phyloP scores from a whole-genome alignment of 805 yeast species.

The Groenewaldozyma salmanticensis region DNA sequence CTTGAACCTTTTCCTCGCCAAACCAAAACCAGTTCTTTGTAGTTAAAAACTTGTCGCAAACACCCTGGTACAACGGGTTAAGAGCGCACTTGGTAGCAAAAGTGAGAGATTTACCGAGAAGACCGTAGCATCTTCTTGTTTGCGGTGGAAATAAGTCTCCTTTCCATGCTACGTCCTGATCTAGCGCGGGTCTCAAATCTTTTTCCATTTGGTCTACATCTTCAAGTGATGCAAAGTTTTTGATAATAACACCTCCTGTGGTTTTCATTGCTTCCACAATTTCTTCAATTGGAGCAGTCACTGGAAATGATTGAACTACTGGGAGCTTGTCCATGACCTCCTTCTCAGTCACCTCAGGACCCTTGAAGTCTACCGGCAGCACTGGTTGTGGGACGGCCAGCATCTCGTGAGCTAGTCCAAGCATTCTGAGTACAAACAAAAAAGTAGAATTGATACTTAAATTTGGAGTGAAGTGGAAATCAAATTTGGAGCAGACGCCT shows the following conservation, averaged over 20 bases:
- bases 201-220: conserved; percentile 3
- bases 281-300: conserved; percentile 3
- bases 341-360: no score
- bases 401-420: no score
- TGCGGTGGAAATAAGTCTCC: conserved; percentile 5
- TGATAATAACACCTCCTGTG: conserved; percentile 5
- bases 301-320: no score
- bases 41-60: conserved; percentile 1
- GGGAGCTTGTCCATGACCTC: no score
- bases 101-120: conserved; percentile 4
- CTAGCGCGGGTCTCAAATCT: conserved; percentile 5
- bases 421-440: no score
- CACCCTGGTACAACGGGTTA: neutral
- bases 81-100: conserved; percentile 1
- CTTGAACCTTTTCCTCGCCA: conserved; percentile 3
- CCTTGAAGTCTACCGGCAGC: no score
- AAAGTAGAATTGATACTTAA: no score
- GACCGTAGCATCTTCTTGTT: conserved; percentile 2
- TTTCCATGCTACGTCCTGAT: conserved; percentile 4
- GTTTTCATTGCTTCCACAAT: neutral
- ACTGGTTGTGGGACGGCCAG: no score
- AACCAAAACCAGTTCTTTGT: conserved; percentile 7
- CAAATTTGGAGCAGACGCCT: no score
- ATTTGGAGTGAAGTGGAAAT: no score
- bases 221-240: conserved; percentile 5